Percentiles rank a stretch among this genome's conserved stretches.
These are phyloP conservation scores for Tetrahymena thermophila DNA, from an alignment of 73 alveolate species.

Conservation along the genomic window DNA sequence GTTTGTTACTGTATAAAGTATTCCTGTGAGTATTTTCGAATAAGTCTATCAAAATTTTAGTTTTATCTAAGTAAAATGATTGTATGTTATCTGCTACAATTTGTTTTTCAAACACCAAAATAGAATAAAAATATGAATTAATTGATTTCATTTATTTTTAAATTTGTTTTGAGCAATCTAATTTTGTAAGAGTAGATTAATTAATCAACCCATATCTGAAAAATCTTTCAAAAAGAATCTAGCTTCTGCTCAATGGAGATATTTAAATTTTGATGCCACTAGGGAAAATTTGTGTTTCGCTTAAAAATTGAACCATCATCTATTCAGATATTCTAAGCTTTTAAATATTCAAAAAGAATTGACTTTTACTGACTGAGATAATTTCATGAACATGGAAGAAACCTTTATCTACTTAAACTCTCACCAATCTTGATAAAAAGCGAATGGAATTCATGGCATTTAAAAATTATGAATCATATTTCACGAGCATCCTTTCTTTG, in stretches of 20 bases:
- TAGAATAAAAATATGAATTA: not conserved
- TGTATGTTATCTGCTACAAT: not conserved
- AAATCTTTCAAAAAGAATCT: not conserved
- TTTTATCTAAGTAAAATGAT: not conserved
- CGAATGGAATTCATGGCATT: not conserved
- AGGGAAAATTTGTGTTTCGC: not conserved
- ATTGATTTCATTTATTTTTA: not conserved
- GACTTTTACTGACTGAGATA: not conserved
- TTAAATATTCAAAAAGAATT: not conserved
- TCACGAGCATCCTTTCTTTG: not conserved
- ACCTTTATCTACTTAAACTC: not conserved
- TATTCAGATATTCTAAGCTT: not conserved
- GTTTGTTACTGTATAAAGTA: not conserved
- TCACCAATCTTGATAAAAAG: not conserved
- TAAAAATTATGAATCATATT: not conserved
- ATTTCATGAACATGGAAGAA: not conserved
- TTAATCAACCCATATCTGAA: not conserved
- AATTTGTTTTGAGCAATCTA: not conserved
- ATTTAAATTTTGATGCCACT: not conserved
- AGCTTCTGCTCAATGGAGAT: not conserved
- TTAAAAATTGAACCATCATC: not conserved
- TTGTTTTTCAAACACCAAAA: not conserved
- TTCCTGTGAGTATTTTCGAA: not conserved
- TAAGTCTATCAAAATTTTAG: not conserved
- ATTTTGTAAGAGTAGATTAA: not conserved